Evolutionary conservation across 441 rosid species (phyloP).

Genomic region (Hura crepitans): DNA sequence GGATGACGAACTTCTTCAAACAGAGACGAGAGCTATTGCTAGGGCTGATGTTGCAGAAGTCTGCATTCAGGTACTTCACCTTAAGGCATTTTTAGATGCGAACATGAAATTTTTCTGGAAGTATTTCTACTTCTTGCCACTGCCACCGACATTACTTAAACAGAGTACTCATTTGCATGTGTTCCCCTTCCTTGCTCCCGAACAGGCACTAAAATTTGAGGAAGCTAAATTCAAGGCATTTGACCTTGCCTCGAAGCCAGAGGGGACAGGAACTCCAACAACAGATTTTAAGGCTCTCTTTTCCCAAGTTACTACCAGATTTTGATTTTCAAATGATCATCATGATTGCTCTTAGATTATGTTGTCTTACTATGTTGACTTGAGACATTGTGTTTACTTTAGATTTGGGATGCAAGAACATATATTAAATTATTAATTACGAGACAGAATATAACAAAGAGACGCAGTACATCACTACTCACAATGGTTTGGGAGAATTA

Average conservation of each 20-base stretch:
- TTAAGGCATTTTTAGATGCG: background rate
- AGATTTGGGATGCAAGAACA: background rate
- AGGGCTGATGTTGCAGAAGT: slow-evolving; percentile 95
- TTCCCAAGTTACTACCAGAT: slow-evolving; percentile 54
- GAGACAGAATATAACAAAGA: background rate
- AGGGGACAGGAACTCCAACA: slow-evolving; percentile 68
- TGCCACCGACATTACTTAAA: background rate
- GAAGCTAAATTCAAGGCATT: slow-evolving; percentile 85
- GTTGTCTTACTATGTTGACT: background rate
- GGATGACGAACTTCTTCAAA: slow-evolving; percentile 90
- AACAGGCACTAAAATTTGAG: slow-evolving; percentile 69
- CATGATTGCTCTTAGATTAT: background rate
- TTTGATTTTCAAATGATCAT: slow-evolving; percentile 31
- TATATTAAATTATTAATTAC: too few relatives aligned
- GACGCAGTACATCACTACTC: too few relatives aligned
- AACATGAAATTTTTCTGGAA: background rate
- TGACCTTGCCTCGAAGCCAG: slow-evolving; percentile 87
- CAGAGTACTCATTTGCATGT: background rate
- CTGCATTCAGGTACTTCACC: slow-evolving; percentile 65
- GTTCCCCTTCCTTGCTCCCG: background rate
- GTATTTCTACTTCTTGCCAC: background rate
- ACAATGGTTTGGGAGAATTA: too few relatives aligned
- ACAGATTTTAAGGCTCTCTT: slow-evolving; percentile 83
- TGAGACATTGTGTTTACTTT: background rate
- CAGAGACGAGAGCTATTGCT: slow-evolving; percentile 64